A percentile compares a stretch with the other conserved stretches of the same genome.
phyloP scores from a whole-genome alignment of 1,284 basidiomycete genomes.

The Ceratobasidium sp. region DNA sequence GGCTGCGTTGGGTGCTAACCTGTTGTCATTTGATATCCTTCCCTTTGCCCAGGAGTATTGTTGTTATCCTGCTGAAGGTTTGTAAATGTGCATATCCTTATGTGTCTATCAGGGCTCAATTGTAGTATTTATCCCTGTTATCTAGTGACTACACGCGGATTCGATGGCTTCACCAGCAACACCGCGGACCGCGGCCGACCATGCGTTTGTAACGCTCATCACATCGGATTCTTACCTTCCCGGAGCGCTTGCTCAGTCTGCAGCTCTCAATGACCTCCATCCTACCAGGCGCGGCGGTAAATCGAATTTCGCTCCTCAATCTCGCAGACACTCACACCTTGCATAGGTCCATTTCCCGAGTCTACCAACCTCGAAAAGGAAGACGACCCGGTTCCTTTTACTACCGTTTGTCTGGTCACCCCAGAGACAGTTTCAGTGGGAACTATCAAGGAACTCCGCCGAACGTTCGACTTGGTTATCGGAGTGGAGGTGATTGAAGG shows the following conservation, averaged over 20 bases:
- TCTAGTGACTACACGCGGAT: neutral
- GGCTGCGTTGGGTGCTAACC: no score
- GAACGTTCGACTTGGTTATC: constrained; percentile 83
- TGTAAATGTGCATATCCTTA: neutral
- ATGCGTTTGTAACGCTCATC: constrained; percentile 86
- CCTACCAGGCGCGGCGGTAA: constrained; percentile 52
- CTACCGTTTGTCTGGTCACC: constrained; percentile 92
- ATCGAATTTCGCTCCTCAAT: neutral
- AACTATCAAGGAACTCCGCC: constrained; percentile 80
- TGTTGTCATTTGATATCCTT: no score
- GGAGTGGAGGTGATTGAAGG: constrained; percentile 88
- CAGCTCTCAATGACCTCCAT: constrained; percentile 82
- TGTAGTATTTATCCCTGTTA: neutral
- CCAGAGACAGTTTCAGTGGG: constrained; percentile 91
- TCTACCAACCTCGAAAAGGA: constrained; percentile 17
- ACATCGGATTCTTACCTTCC: constrained; percentile 91
- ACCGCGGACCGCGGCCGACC: constrained; percentile 33
- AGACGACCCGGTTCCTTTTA: constrained; percentile 62
- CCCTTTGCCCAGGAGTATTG: no score
- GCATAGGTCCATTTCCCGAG: constrained; percentile 42
- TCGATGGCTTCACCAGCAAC: constrained; percentile 39
- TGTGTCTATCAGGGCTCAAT: neutral
- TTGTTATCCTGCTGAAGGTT: no score
- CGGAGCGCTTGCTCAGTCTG: constrained; percentile 85
- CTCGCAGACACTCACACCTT: neutral